A percentile compares a stretch with the other conserved stretches of the same genome.
These are phyloP conservation scores for Wickerhamiella infanticola DNA, from an alignment of 1,139 yeast species.

Conservation along the genomic window DNA sequence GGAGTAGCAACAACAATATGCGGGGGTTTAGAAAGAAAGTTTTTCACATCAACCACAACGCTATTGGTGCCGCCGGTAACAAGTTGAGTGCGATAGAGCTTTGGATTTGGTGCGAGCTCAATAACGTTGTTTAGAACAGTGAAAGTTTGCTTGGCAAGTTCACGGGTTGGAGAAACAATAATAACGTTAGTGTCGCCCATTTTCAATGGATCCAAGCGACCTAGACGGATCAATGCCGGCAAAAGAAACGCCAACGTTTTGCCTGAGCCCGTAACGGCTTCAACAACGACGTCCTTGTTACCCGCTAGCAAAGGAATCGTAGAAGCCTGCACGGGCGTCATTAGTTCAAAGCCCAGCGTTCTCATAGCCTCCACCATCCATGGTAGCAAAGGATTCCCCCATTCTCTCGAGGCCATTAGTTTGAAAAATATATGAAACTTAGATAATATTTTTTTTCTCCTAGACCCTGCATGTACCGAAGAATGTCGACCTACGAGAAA, in stretches of 20 bases:
- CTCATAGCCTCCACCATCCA: constrained; percentile 40
- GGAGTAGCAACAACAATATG: constrained; percentile 82
- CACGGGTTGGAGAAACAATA: constrained; percentile 81
- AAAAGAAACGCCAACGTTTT: constrained; percentile 78
- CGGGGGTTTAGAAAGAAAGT: constrained; percentile 29
- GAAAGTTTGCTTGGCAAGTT: constrained; percentile 72
- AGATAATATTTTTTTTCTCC: constrained; percentile 2
- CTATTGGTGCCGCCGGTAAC: constrained; percentile 62
- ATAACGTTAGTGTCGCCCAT: constrained; percentile 54
- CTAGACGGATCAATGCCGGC: constrained; percentile 46
- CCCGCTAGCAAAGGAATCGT: constrained; percentile 74
- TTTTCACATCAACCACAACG: constrained; percentile 58
- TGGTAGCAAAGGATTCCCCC: constrained; percentile 15
- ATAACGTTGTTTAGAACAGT: constrained; percentile 47
- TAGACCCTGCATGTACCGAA: constrained; percentile 1
- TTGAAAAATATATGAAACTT: neutral
- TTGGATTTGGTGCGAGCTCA: constrained; percentile 37
- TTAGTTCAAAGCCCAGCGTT: constrained; percentile 57
- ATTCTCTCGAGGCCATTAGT: constrained; percentile 8
- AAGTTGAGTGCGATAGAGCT: constrained; percentile 43
- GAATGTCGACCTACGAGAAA: constrained; percentile 23
- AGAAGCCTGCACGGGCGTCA: constrained; percentile 98
- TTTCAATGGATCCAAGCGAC: constrained; percentile 10
- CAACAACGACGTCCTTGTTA: constrained; percentile 88
- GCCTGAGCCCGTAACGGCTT: constrained; percentile 93